Evolutionary conservation across 2,329 filamentous ascomycete genomes (phyloP).

Genomic region (Chrysoporthe deuterocubensis): DNA sequence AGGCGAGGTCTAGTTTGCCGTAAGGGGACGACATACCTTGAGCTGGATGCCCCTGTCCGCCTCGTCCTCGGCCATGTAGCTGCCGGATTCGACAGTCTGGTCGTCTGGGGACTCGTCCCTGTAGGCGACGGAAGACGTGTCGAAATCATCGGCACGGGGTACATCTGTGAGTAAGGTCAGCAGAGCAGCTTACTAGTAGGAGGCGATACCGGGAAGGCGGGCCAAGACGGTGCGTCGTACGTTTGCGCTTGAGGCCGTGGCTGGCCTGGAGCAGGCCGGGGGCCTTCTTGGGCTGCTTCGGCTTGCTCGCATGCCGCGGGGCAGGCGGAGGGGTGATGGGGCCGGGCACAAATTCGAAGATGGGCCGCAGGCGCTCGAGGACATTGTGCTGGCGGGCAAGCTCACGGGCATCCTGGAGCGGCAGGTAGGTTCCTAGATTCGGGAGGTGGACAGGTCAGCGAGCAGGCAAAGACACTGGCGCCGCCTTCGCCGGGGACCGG

Average conservation of each 20-base stretch:
- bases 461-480: background rate
- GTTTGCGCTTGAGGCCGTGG: constrained; percentile 23
- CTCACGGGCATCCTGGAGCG: constrained; percentile 76
- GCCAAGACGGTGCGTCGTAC: constrained; percentile 10
- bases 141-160: constrained; percentile 63
- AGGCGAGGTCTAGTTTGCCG: background rate
- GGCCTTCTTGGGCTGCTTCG: constrained; percentile 73
- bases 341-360: constrained; percentile 88
- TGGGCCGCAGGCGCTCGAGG: constrained; percentile 78
- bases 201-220: constrained; percentile 15
- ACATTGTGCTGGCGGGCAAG: constrained; percentile 88
- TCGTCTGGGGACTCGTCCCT: constrained; percentile 80
- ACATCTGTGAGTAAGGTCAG: constrained; percentile 37
- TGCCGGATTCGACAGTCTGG: constrained; percentile 79
- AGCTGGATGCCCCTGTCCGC: constrained; percentile 65
- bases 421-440: constrained; percentile 86
- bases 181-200: constrained; percentile 14
- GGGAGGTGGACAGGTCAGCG: constrained; percentile 16
- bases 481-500: too few relatives aligned
- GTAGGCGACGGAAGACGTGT: constrained; percentile 42
- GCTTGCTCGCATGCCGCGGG: constrained; percentile 88
- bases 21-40: constrained; percentile 18
- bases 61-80: constrained; percentile 84
- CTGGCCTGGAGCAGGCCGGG: constrained; percentile 41
- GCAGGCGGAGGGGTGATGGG: constrained; percentile 89